These are phyloP conservation scores for Dissophora ornata DNA, from an alignment of 192 early-diverging fungal genomes.

Conservation along the genomic window DNA sequence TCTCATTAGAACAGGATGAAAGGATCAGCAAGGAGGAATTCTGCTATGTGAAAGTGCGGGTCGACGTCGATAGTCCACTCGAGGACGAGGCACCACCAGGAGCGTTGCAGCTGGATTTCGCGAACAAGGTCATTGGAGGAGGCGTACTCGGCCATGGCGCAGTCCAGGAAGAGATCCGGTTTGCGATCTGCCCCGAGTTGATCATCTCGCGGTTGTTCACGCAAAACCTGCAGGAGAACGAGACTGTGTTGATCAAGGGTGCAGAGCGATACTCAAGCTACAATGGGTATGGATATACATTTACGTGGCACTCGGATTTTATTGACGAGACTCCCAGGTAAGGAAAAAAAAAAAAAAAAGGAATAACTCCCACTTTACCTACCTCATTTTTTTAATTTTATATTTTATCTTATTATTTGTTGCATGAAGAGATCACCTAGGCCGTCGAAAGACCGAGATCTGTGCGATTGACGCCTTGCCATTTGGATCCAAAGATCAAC, in stretches of 20 bases:
- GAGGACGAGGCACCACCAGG: conserved; percentile 42
- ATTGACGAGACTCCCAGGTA: conserved; percentile 38
- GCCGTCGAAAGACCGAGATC: conserved; percentile 45
- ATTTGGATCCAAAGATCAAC: conserved; percentile 12
- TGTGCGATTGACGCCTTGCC: conserved; percentile 50
- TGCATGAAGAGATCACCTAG: conserved; percentile 21
- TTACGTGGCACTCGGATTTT: conserved; percentile 48
- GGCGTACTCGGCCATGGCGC: conserved; percentile 37
- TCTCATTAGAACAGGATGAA: conserved; percentile 6
- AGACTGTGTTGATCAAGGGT: conserved; percentile 42
- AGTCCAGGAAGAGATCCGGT: conserved; percentile 51
- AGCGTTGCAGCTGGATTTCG: conserved; percentile 42
- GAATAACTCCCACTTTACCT: too few relatives aligned
- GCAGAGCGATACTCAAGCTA: conserved; percentile 48
- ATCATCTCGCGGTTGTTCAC: conserved; percentile 46
- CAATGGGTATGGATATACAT: conserved; percentile 43
- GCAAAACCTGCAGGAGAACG: conserved; percentile 26
- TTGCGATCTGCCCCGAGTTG: conserved; percentile 44
- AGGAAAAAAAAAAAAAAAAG: neutral
- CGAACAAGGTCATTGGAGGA: conserved; percentile 49
- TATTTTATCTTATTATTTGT: neutral
- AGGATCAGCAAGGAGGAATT: conserved; percentile 6
- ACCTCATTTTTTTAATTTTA: too few relatives aligned
- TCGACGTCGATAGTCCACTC: conserved; percentile 32
- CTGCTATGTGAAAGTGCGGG: conserved; percentile 11